Base-by-base conservation (phyloP, 805 yeast species). In the Torulaspora franciscae region DNA sequence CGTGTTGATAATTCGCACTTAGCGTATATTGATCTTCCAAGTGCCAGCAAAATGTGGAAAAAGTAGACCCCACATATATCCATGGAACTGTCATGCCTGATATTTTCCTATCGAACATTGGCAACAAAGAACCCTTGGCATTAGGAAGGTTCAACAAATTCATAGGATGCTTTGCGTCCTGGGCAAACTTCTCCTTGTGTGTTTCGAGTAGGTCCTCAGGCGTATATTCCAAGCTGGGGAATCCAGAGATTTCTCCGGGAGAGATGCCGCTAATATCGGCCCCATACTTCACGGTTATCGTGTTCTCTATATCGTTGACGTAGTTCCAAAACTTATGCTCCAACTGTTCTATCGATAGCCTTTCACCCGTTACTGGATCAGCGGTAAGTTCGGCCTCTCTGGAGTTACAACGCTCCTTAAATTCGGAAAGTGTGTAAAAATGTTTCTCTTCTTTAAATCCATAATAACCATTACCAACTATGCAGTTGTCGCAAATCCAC, bases 41-140 rank as follows among this genome's bases (percentile, higher is more conserved):
- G 63, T 91, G 97, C 96, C 97, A 91, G 65, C 98, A 90, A 61
- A 91, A 91, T 1, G 97, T 87, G 2, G 95, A 84, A 56, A 88
- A 80, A 40, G 87, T 72, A 41, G 95, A 86, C 0, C 98, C 98
- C 11, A 90, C 79, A 58, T 90, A 90, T 2, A 89, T 75, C 98
- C 98, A 90, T 0, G 98, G 98, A 14, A 85, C 76, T 0, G 97
- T 89, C 88, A 90, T 90, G 0, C 98, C 98, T 0, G 95, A 83
- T 2, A 91, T 84, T 26, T 78, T 75, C 14, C 79, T 75, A 45
- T 77, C 76, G 45, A 84, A 73, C 54, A 77, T 77, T 45, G 81
- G 80, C 41, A 85, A 67, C n/a, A 85, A 65, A 0, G 95, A 85
- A 0, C 87, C 84, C 32, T 73, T 65, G 9, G 83, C 76, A 62